Evolutionary conservation across 2,329 filamentous ascomycete genomes (phyloP), one percentile per base, ranked within the genome.

Genomic region (Venturia carpophila): DNA sequence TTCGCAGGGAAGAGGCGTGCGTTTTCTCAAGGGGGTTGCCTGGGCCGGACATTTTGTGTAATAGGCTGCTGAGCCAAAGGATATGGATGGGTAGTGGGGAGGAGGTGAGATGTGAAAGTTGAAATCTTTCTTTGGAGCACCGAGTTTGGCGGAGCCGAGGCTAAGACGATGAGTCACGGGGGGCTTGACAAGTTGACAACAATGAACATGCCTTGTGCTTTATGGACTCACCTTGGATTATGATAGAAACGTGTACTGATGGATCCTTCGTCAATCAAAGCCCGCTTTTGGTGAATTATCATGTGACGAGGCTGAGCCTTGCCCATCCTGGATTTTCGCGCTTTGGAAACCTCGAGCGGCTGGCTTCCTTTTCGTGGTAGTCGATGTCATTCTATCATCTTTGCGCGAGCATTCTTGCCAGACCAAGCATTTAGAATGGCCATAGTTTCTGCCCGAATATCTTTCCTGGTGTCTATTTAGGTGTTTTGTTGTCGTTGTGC

Each of bases 1-100:
- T 69, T 19, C 56, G 71, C 11, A 75, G 72, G 52, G 71, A 69
- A 64, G 71, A 68, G 56, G 69, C 27, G 56, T 74, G 68, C 11
- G 52, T 58, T 24, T 56, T 58, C 15, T 64, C 63, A 27, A 64
- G 63, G 5, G 63, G 63, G 30, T 64, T 64, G 30, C 60, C 60
- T 34, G 60, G 60, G 27, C 60, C 60, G 24, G 60, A 61, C 60
- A 61, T 61, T 27, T 15, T 61, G n/a, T 19, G 3, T 9, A 15
- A 21, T 7, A 5, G 42, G 19, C 7, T 61, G 2, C 7, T 61
- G 1, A 24, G 11, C 21, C n/a, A 30, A 61, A 58, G 52, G 19
- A 58, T 58, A 37, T 11, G 6, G 15, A 24, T 37, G 5, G 19
- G 27, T 11, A n/a, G 37, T 58, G 34, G 52, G 3, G 17, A 37